Conservation (phyloP, 2,329 filamentous ascomycete species). For the Claviceps sp. region DNA sequence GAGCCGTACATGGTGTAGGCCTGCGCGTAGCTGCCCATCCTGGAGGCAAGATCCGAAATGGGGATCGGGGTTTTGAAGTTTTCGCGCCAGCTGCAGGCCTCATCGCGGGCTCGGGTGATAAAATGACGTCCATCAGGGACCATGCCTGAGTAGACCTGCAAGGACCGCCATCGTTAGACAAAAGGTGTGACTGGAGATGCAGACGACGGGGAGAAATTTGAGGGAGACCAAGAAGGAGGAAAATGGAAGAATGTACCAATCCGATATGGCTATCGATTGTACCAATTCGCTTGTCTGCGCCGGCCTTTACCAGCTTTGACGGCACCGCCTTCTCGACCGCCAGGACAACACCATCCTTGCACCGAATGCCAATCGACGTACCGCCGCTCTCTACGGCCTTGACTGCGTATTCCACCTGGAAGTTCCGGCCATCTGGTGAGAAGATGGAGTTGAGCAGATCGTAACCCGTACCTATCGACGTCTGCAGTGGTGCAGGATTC, state of each 20-base stretch:
- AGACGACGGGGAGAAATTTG: too few relatives aligned
- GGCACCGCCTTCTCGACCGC: constrained; percentile 93
- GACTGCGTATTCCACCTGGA: constrained; percentile 97
- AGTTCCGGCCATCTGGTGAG: constrained; percentile 96
- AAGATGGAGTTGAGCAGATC: constrained; percentile 99
- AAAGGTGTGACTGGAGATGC: not conserved
- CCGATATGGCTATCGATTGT: constrained; percentile 90
- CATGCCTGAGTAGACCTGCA: constrained; percentile 85
- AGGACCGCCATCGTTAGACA: not conserved
- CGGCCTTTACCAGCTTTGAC: constrained; percentile 89
- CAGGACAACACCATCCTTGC: constrained; percentile 92
- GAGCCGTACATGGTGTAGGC: constrained; percentile 96
- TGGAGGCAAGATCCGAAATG: constrained; percentile 72
- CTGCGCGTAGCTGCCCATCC: constrained; percentile 93
- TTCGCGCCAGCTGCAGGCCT: constrained; percentile 80
- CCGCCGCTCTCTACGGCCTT: constrained; percentile 98
- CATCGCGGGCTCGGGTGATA: constrained; percentile 83
- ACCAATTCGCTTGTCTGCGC: constrained; percentile 93
- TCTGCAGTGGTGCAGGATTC: constrained; percentile 42
- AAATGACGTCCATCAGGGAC: constrained; percentile 93
- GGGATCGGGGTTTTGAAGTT: constrained; percentile 93
- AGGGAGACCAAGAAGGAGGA: not conserved
- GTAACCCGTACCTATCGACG: constrained; percentile 98
- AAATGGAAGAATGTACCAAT: constrained; percentile 50
- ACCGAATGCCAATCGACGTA: constrained; percentile 89